These are phyloP conservation scores for Serendipita sp. DNA, from an alignment of 768 basidiomycete species.

Conservation along the genomic window DNA sequence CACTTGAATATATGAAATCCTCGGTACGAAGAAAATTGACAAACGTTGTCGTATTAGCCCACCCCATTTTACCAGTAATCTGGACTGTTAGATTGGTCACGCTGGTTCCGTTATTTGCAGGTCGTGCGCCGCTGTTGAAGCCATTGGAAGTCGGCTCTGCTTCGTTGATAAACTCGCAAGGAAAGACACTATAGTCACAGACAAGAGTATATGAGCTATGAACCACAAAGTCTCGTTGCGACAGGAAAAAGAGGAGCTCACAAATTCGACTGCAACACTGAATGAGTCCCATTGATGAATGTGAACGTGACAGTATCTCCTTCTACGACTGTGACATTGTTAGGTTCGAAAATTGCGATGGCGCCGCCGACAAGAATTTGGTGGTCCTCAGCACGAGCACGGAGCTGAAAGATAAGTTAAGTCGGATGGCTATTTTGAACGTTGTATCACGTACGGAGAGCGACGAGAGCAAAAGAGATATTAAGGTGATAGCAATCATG, in stretches of 20 bases:
- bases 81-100: not conserved
- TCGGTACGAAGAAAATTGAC: not conserved
- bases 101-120: not conserved
- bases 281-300: constrained; percentile 3
- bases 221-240: not conserved
- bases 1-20: not conserved
- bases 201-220: not conserved
- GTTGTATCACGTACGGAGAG: too few species aligned
- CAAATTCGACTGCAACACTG: not conserved
- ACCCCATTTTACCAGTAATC: not conserved
- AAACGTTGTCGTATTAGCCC: not conserved
- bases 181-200: not conserved
- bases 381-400: not conserved
- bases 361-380: not conserved
- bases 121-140: not conserved
- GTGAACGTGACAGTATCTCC: constrained; percentile 4
- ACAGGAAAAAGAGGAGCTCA: not conserved
- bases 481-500: too few species aligned
- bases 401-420: not conserved
- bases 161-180: not conserved
- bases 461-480: too few species aligned
- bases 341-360: not conserved
- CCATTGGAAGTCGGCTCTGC: not conserved
- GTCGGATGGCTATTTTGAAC: too few species aligned
- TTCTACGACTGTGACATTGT: not conserved